Base-by-base conservation (phyloP, 2,329 filamentous ascomycete species). In the Fusarium sp. region DNA sequence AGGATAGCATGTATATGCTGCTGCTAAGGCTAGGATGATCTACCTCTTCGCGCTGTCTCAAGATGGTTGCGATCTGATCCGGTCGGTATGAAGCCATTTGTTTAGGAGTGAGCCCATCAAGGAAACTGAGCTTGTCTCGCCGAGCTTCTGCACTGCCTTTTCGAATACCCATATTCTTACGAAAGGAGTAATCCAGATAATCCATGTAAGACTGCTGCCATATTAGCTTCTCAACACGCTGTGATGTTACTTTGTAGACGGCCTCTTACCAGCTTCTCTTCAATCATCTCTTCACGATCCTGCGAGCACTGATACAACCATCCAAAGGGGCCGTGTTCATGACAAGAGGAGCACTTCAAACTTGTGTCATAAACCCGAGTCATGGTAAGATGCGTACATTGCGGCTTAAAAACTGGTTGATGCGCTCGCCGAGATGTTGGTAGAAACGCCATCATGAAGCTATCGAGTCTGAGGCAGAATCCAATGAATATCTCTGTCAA, bases 301-400 rank as follows among this genome's bases (percentile, higher is more conserved):
- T 92, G 87, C 14, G 84, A 86, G 77, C 93, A 96, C 61, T 85
- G 82, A 76, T 92, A 96, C 22, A 96, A 79, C 87, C 90, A 96
- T 25, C 91, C 91, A 53, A 90, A 82, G 17, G 82, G 78, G 1
- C 90, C 86, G 2, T 77, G 76, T 40, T 79, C 78, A 39, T 80
- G 79, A 71, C 92, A 96, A 23, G 82, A 74, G 9, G 83, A 78
- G 78, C 92, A 96, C 19, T 76, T 73, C 46, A 82, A 76, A 27
- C 82, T 75, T 20, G 78, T 59, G 33, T 84, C 85, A 71, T 89
- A 92, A 44, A 92, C 77, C 27, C 90, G 87, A 11, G 87, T 86
- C 84, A 93, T 89, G 56, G 84, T 88, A 45, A 88, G 79, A 74
- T 94, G 92, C 4, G 88, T 91, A 77, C 92, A 94, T 60, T 75